These are phyloP conservation scores for Oenanthe sinensis DNA, from an alignment of 129 eudicot species.

Conservation along the genomic window DNA sequence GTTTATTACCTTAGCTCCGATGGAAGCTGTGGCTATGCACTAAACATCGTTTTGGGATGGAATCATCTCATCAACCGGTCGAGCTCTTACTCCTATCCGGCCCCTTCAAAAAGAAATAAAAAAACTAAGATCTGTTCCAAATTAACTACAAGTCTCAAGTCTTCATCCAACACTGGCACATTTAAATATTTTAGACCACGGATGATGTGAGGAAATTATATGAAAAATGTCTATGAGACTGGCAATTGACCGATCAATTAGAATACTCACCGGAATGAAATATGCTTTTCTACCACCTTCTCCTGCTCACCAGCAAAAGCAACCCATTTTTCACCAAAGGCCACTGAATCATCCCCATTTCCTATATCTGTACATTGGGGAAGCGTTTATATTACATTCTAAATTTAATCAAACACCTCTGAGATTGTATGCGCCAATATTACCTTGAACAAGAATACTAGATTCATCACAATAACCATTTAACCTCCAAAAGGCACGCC, in stretches of 20 bases:
- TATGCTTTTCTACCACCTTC: conserved; percentile 31
- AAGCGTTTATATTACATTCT: neutral
- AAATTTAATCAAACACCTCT: neutral
- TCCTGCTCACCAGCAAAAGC: conserved; percentile 43
- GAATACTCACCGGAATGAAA: conserved; percentile 29
- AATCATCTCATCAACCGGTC: neutral
- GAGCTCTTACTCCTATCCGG: conserved; percentile 9
- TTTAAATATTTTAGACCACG: neutral
- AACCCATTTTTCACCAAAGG: conserved; percentile 48
- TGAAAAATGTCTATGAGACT: neutral
- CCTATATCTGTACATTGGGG: conserved; percentile 40
- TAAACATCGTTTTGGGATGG: neutral
- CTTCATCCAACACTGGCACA: neutral
- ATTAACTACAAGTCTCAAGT: neutral
- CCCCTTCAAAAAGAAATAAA: conserved; percentile 6
- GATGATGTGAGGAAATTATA: neutral
- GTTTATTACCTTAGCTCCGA: too few relatives aligned
- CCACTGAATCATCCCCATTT: conserved; percentile 28
- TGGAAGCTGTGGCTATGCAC: neutral
- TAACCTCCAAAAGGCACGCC: conserved; percentile 62
- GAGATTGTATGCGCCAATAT: neutral
- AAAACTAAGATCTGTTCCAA: neutral
- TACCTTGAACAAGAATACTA: conserved; percentile 57
- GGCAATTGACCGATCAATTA: neutral
- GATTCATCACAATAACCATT: conserved; percentile 34